phyloP scores from a whole-genome alignment of 192 early-diverging fungal genomes.

The Coemansia asiatica region DNA sequence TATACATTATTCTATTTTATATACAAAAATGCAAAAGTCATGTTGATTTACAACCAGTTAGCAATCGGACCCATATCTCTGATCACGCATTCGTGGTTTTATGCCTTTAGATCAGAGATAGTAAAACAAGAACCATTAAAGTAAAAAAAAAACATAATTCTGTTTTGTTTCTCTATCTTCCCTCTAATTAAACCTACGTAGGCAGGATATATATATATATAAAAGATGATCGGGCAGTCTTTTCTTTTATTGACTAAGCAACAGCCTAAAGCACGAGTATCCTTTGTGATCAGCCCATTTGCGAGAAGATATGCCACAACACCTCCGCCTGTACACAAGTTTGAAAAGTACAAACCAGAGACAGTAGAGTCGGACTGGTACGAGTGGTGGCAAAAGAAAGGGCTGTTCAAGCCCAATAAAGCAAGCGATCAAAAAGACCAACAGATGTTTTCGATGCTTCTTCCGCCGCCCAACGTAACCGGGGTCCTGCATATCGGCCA shows the following conservation, averaged over 20 bases:
- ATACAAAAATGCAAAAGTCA: background rate
- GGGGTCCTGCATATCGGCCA: conserved; percentile 94
- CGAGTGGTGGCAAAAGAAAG: conserved; percentile 87
- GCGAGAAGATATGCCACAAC: background rate
- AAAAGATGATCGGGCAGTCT: background rate
- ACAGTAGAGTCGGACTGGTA: conserved; percentile 92
- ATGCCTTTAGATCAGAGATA: too few relatives aligned
- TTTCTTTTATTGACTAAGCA: background rate
- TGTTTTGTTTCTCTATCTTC: too few relatives aligned
- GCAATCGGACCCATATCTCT: too few relatives aligned
- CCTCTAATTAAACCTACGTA: too few relatives aligned
- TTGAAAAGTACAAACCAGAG: conserved; percentile 42
- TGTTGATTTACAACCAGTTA: too few relatives aligned
- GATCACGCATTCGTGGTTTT: too few relatives aligned
- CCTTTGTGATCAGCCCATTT: background rate
- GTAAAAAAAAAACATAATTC: too few relatives aligned
- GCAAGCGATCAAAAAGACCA: conserved; percentile 14
- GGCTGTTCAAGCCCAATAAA: conserved; percentile 61
- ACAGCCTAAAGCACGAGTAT: background rate
- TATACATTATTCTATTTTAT: background rate
- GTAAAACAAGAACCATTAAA: too few relatives aligned
- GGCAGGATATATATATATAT: too few relatives aligned
- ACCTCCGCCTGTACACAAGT: conserved; percentile 36
- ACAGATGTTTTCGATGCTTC: conserved; percentile 73
- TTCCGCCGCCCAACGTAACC: conserved; percentile 96